Percentiles rank a stretch among this genome's conserved stretches.
Evolutionary conservation across 257 asterid species (phyloP).

Genomic region (Leonotis leonurus): DNA sequence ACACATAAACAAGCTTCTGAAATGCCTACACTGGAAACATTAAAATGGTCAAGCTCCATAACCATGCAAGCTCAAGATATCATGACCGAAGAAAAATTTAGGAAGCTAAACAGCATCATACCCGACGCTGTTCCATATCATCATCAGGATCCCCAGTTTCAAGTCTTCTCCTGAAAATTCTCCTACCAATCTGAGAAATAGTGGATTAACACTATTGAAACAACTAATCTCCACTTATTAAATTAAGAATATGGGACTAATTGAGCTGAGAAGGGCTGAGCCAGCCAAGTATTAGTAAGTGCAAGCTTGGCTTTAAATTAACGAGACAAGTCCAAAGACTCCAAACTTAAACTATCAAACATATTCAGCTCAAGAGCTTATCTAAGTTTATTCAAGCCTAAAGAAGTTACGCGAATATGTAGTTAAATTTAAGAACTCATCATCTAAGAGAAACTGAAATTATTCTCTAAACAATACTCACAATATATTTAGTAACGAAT

Average conservation of each 20-base stretch:
- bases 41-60: constrained; percentile 49
- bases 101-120: constrained; percentile 14
- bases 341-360: not conserved
- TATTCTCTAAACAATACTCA: not conserved
- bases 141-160: constrained; percentile 91
- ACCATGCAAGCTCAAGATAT: constrained; percentile 15
- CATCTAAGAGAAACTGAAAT: no score
- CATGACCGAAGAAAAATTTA: constrained; percentile 4
- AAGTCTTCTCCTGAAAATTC: constrained; percentile 85
- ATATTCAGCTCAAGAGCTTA: no score
- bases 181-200: constrained; percentile 81
- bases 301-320: not conserved
- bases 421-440: not conserved
- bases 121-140: constrained; percentile 78
- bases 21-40: constrained; percentile 89
- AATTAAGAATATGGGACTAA: not conserved
- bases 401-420: not conserved
- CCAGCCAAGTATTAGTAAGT: not conserved
- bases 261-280: no score
- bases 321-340: not conserved
- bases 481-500: not conserved
- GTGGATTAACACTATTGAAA: constrained; percentile 23
- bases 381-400: not conserved
- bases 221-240: constrained; percentile 4
- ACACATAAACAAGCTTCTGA: constrained; percentile 92